Evolutionary conservation across 192 early-diverging fungal species (phyloP), one percentile per base, ranked within the genome.

Genomic region (Coemansia erecta): DNA sequence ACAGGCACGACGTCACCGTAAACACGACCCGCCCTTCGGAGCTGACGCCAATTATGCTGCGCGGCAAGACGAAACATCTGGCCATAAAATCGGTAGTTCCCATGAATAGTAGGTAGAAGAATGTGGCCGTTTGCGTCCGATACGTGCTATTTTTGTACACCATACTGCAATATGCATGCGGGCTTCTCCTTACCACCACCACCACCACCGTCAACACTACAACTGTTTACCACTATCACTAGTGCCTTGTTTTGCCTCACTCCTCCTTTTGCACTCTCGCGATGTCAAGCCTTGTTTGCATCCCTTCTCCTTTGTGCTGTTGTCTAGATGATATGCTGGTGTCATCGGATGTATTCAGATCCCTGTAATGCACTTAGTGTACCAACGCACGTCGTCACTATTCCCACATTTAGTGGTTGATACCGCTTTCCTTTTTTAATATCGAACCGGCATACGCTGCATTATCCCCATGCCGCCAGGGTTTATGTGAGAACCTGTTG

Each of bases 11-110:
- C 45, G 67, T 77, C 48, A 70, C 64, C 8, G 64, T 77, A 60
- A 71, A 77, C 35, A 77, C 74, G 13, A 52, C 74, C 53, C 70
- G 63, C 61, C 68, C 74, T 15, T 66, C 74, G 1, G 74, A 77
- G 43, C 60, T 77, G 23, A 70, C 74, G 14, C 61, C 68, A 2
- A 56, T 61, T 2, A 64, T 77, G 74, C 68, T 77, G 15, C 68
- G 74, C 39, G 61, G 66, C 52, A 66, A 66, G 52, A 71, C 74
- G 56, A 62, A 68, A 24, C 74, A 77, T 53, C 48, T 77, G 51
- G 68, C 68, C 37, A 66, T 63, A 51, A 77, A 68, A 58, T 53
- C 64, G 12, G 57, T 49, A 23, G 24, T 52, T 59, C 71, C 71
- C 58, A 68, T 67, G 61, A 60, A 57, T 39, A 41, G 74, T 77